A percentile compares a stretch with the other conserved stretches of the same genome.
Conservation (phyloP, 306 rosid genomes). For the Ziziphus jujuba region DNA sequence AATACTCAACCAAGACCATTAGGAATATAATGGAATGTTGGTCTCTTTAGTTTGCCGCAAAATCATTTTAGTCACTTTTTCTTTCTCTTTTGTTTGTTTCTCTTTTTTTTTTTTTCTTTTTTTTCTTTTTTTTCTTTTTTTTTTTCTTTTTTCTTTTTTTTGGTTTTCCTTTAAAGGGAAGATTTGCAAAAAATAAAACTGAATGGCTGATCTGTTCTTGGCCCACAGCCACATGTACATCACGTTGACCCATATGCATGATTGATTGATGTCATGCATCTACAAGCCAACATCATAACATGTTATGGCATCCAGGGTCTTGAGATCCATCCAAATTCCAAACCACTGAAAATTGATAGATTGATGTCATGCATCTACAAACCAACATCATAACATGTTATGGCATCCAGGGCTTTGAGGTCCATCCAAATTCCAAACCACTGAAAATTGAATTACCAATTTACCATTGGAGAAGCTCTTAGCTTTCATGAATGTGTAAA, state of each 20-base stretch:
- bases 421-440: too few relatives aligned
- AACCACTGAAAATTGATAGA: too few relatives aligned
- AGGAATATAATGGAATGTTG: conserved; percentile 12
- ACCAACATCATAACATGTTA: too few relatives aligned
- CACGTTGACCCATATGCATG: conserved; percentile 15
- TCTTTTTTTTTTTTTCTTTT: background rate
- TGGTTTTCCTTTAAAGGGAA: conserved; percentile 22
- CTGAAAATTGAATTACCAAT: too few relatives aligned
- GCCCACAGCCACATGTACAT: conserved; percentile 21
- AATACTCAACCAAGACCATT: background rate
- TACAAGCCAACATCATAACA: too few relatives aligned
- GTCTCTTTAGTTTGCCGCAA: background rate
- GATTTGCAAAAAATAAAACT: background rate
- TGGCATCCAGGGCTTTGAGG: too few relatives aligned
- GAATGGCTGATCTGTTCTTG: conserved; percentile 30
- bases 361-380: too few relatives aligned
- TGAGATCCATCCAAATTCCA: too few relatives aligned
- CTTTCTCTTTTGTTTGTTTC: conserved; percentile 5
- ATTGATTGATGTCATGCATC: background rate
- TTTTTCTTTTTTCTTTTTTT: background rate
- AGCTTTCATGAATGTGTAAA: too few relatives aligned
- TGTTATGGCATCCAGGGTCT: too few relatives aligned
- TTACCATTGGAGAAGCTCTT: too few relatives aligned
- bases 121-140: conserved; percentile 11
- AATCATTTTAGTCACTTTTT: conserved; percentile 14